Base-by-base conservation (phyloP, 202 grass and related monocot genomes). In the Musa balbisiana region DNA sequence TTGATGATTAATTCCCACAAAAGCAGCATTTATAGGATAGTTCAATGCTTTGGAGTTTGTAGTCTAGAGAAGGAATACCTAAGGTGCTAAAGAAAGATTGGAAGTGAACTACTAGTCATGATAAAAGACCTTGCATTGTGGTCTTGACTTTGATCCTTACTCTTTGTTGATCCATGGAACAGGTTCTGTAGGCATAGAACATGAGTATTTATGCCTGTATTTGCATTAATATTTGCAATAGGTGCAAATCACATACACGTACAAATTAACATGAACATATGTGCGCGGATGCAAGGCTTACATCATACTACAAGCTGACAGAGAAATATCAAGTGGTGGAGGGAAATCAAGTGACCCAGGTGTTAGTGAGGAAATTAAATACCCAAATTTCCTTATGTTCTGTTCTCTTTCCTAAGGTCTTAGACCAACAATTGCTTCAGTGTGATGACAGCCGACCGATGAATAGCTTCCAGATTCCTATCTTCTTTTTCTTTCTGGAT, bases 401-500 rank as follows among this genome's bases (percentile, higher is more conserved):
- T 25, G 20, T 25, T 64, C 22, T 25, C 25, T 22, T 12, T 12
- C 2, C n/a, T 29, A 17, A 58, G 33, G 19, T 29, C 8, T 16
- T 19, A 43, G 53, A 25, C 33, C 72, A 74, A 74, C 13, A 60
- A 58, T 19, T 58, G 53, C 53, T 8, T 50, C n/a, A 70, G 49
- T 50, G 2, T 22, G 84, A 80, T 69, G 87, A 69, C 62, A 14
- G 20, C 24, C 63, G 27, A 65, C 11, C 23, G 23, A 65, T 51
- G 67, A 16, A 69, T 10, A 51, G 25, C 74, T 72, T 80, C 78
- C 79, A 80, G 83, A 88, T 94, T 70, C 80, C 33, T 43, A 21
- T 74, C 81, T 86, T 88, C 87, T 80, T 77, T 78, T 86, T 83
- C 73, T 87, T 84, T 87, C 91, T 66, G 67, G 67, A 88, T 88